Evolutionary conservation across 257 asterid species (phyloP).

Genomic region (Solanum chilense): DNA sequence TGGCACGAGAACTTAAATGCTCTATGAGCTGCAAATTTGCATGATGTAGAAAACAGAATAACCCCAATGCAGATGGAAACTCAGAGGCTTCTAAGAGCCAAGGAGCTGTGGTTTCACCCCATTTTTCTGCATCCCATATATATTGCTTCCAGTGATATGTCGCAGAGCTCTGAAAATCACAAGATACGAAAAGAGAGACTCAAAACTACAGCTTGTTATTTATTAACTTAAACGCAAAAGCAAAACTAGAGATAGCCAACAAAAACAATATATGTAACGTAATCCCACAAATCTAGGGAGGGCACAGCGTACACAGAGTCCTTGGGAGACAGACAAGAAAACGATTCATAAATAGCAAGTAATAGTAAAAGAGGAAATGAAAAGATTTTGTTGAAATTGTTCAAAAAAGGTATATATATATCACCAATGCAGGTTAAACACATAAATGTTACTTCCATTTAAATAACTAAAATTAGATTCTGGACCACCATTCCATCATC

Average conservation of each 20-base stretch:
- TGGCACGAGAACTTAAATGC: constrained; percentile 5
- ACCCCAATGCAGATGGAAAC: no score
- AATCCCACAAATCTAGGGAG: background rate
- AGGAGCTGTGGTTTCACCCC: constrained; percentile 15
- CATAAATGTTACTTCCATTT: background rate
- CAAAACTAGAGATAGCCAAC: background rate
- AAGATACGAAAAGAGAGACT: background rate
- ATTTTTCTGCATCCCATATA: no score
- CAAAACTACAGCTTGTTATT: background rate
- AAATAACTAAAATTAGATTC: background rate
- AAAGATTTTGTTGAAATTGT: background rate
- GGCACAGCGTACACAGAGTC: no score
- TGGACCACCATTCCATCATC: background rate
- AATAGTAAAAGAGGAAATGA: background rate
- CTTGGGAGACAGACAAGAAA: background rate
- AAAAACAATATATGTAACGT: no score
- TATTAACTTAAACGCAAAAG: background rate
- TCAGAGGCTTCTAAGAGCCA: background rate
- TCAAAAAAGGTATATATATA: background rate
- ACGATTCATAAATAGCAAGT: background rate
- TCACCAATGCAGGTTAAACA: background rate
- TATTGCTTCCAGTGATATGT: no score
- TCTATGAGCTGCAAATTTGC: no score
- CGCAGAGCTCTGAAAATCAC: constrained; percentile 13
- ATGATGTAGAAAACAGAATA: no score